Evolutionary conservation across 345 rosid species (phyloP), one percentile per base, ranked within the genome.

Genomic region (Garcia nutans): DNA sequence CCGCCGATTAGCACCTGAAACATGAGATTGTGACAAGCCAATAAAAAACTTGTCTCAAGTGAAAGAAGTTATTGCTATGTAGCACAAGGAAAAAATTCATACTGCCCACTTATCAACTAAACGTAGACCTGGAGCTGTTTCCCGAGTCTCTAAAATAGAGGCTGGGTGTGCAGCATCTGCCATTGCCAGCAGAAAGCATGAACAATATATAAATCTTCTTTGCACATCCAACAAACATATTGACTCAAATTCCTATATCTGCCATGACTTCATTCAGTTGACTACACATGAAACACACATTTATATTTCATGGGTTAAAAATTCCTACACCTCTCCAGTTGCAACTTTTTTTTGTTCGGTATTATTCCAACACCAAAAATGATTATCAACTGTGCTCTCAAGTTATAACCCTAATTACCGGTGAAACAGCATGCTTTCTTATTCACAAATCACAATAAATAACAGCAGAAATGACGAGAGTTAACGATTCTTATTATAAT

Each of bases 81-180:
- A 79, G 26, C 70, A 56, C 28, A 73, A 57, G 79, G 84, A 80
- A 77, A 49, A 76, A 80, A 79, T 79, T 61, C 82, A 65, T 74
- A 96, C 99, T 79, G 97, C 99, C 95, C 99, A 93, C 85, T 96
- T 93, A 76, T 96, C 99, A 59, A 93, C 92, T 79, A 96, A 84
- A 73, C 97, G 90, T 84, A 92, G 80, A 73, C 92, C 93, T 50
- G 99, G 98, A 77, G 97, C 98, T 13, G 98, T 93, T 87, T 96
- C 93, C 58, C 97, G 89, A 0, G 98, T 96, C 94, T 96, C 97
- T 72, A 96, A 76, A 70, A 96, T 93, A 81, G 76, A 58, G 56
- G 98, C 97, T 65, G 98, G 99, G 73, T 59, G 65, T 65, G 99
- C 97, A 41, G 97, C 97, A 86, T 93, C 93, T 55, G 93, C 93